Conservation (phyloP, 768 basidiomycete genomes). For the Tremella yokohamensis region DNA sequence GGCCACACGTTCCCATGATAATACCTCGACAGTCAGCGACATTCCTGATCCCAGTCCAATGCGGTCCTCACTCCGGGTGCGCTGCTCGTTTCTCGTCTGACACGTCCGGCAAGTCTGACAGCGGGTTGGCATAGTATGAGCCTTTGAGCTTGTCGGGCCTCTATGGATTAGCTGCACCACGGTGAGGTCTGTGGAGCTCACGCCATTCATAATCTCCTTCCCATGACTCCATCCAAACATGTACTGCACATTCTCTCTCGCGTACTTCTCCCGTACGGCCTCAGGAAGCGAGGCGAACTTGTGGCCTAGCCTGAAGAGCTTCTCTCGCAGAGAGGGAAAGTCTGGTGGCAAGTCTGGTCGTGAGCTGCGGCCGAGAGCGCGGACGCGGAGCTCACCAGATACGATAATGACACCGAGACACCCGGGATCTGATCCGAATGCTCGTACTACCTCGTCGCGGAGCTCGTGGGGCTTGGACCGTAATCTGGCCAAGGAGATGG, state of each 20-base stretch:
- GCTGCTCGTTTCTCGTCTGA: slow-evolving; percentile 57
- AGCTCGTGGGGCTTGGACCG: slow-evolving; percentile 14
- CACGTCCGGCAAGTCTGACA: slow-evolving; percentile 65
- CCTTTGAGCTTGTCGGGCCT: slow-evolving; percentile 76
- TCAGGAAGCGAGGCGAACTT: slow-evolving; percentile 71
- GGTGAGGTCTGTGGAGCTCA: slow-evolving; percentile 3
- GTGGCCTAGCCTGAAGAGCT: slow-evolving; percentile 70
- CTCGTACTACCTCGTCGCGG: slow-evolving; percentile 22
- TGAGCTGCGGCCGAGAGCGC: neutral
- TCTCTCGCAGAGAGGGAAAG: slow-evolving; percentile 64
- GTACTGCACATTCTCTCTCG: slow-evolving; percentile 68
- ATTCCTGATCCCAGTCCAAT: neutral
- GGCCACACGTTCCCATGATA: slow-evolving; percentile 85
- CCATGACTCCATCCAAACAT: slow-evolving; percentile 99
- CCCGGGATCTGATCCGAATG: slow-evolving; percentile 42
- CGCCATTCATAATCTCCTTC: slow-evolving; percentile 97
- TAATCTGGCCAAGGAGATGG: slow-evolving; percentile 23
- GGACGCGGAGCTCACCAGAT: slow-evolving; percentile 22
- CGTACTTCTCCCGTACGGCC: slow-evolving; percentile 65
- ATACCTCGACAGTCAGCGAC: slow-evolving; percentile 53
- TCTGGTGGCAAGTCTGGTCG: slow-evolving; percentile 68
- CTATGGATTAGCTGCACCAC: slow-evolving; percentile 13
- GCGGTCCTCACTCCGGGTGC: slow-evolving; percentile 60
- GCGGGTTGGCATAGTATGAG: slow-evolving; percentile 85
- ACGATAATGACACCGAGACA: slow-evolving; percentile 47